Conservation (phyloP, 208 protist species). For the Zelonia costaricensis region DNA sequence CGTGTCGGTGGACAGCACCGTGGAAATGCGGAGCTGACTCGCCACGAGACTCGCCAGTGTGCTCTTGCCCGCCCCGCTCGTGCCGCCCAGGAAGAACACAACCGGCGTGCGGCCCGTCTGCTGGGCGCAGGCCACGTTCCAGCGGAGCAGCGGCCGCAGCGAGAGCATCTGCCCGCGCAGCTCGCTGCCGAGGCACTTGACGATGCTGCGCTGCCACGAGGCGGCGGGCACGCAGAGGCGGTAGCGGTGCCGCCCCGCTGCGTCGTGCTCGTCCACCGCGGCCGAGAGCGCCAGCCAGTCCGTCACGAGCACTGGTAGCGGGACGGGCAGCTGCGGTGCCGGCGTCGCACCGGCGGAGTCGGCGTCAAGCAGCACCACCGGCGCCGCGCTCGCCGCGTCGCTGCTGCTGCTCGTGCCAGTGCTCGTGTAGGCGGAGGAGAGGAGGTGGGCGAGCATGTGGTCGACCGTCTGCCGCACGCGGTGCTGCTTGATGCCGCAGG, state of each 20-base stretch:
- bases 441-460: slow-evolving; percentile 35
- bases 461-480: slow-evolving; percentile 25
- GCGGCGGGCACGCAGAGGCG: slow-evolving; percentile 6
- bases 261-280: not conserved
- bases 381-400: not conserved
- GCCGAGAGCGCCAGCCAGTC: slow-evolving; percentile 17
- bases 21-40: slow-evolving; percentile 74
- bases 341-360: not conserved
- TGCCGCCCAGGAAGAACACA: slow-evolving; percentile 90
- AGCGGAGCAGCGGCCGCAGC: slow-evolving; percentile 37
- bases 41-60: slow-evolving; percentile 86
- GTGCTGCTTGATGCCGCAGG: slow-evolving; percentile 66
- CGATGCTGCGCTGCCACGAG: slow-evolving; percentile 8
- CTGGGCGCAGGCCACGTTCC: slow-evolving; percentile 32
- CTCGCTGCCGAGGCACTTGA: slow-evolving; percentile 23
- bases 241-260: not conserved
- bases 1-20: slow-evolving; percentile 92
- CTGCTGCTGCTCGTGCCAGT: not conserved
- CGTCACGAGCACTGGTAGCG: slow-evolving; percentile 5
- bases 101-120: slow-evolving; percentile 62
- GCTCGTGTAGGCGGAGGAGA: slow-evolving; percentile 16
- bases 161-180: slow-evolving; percentile 55
- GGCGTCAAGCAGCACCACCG: not conserved
- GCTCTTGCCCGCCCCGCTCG: slow-evolving; percentile 92
- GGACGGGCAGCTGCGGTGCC: slow-evolving; percentile 2